These are phyloP conservation scores for Plasmopara halstedii DNA, from an alignment of 352 stramenopile genomes.

Conservation along the genomic window DNA sequence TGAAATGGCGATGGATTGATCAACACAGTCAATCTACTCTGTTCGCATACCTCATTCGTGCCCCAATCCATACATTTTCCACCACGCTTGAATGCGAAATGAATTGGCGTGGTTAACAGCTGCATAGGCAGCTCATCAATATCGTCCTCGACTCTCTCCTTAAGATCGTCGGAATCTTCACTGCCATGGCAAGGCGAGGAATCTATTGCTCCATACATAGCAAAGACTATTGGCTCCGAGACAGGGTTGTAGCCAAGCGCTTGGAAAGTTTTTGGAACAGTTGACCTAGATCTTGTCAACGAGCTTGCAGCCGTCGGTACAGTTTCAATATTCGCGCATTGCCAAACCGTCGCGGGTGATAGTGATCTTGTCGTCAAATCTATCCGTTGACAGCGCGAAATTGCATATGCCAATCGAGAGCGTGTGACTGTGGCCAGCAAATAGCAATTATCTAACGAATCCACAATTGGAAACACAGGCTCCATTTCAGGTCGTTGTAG, in stretches of 20 bases:
- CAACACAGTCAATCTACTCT: conserved; percentile 61
- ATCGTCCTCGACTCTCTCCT: conserved; percentile 8
- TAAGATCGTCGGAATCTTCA: conserved; percentile 1
- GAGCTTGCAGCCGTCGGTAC: conserved; percentile 14
- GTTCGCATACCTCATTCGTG: conserved; percentile 52
- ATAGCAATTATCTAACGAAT: conserved; percentile 48
- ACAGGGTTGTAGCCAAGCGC: conserved; percentile 5
- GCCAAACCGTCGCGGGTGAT: conserved; percentile 3
- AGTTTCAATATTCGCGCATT: conserved; percentile 4
- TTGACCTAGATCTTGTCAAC: conserved; percentile 12
- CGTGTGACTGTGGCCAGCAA: conserved; percentile 66
- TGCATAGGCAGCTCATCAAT: conserved; percentile 15
- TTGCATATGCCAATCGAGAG: conserved; percentile 35
- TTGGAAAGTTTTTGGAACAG: conserved; percentile 9
- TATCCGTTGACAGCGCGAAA: conserved; percentile 47
- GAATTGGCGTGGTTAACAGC: conserved; percentile 46
- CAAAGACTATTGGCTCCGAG: conserved; percentile 7
- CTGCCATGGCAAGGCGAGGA: conserved; percentile 7
- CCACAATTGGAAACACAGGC: conserved; percentile 71
- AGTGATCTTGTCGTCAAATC: conserved; percentile 9
- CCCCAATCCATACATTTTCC: conserved; percentile 72
- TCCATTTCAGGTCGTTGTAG: conserved; percentile 41
- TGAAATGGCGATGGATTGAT: conserved; percentile 76
- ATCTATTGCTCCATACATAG: conserved; percentile 20
- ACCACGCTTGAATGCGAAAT: conserved; percentile 63